These are phyloP conservation scores for Apiosordaria backusii DNA, from an alignment of 495 filamentous ascomycete genomes.

Conservation along the genomic window DNA sequence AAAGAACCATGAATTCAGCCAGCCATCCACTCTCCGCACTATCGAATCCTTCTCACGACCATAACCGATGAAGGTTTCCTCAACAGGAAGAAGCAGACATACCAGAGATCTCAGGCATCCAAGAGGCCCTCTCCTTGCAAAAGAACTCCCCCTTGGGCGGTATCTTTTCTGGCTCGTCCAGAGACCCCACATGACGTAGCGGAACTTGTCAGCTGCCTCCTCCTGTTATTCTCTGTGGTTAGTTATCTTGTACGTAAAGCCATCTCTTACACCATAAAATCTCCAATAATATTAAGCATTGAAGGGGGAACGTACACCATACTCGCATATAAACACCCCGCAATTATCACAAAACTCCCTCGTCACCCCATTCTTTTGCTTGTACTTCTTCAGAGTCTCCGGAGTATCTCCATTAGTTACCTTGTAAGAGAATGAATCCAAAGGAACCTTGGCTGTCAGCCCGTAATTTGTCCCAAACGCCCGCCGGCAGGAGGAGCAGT, in stretches of 20 bases:
- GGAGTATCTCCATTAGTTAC: too few relatives aligned
- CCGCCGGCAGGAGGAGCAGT: constrained; percentile 61
- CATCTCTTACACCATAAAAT: not conserved
- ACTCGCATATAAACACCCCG: constrained; percentile 61
- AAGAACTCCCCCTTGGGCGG: constrained; percentile 71
- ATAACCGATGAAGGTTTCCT: not conserved
- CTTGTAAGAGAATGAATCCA: constrained; percentile 23
- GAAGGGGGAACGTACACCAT: constrained; percentile 35
- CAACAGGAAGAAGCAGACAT: not conserved
- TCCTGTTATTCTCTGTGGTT: constrained; percentile 25
- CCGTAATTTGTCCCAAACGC: constrained; percentile 64
- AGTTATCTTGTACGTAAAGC: not conserved
- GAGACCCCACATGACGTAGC: constrained; percentile 59
- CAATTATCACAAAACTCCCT: constrained; percentile 63
- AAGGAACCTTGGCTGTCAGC: constrained; percentile 56
- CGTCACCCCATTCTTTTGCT: constrained; percentile 30
- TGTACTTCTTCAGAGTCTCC: constrained; percentile 21
- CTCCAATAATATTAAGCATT: too few relatives aligned
- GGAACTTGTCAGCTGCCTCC: constrained; percentile 53
- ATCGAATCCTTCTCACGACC: not conserved
- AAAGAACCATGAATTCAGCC: not conserved
- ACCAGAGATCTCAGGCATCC: constrained; percentile 64
- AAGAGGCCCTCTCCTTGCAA: constrained; percentile 52
- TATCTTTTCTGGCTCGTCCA: constrained; percentile 59
- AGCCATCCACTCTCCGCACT: not conserved